Evolutionary conservation across 1,284 basidiomycete species (phyloP).

Genomic region (Vanrija humicola): DNA sequence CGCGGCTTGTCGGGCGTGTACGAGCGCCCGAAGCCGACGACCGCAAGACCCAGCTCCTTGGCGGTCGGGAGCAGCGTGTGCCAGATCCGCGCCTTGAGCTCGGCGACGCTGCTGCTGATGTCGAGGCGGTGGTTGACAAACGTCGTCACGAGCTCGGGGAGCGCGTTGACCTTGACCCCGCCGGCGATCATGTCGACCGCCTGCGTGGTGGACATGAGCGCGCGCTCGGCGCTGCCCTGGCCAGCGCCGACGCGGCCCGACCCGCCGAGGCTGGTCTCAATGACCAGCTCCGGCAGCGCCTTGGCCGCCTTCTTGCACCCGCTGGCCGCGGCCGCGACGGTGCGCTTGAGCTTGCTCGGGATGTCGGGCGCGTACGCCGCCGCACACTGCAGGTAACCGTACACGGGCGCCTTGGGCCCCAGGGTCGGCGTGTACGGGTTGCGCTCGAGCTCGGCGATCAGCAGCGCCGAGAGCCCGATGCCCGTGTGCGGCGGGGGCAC

Average conservation of each 20-base stretch:
- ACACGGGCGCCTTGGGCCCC: slow-evolving; percentile 13
- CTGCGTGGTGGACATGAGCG: slow-evolving; percentile 25
- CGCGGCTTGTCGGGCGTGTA: slow-evolving; percentile 2
- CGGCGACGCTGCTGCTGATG: slow-evolving; percentile 1
- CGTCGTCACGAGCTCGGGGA: slow-evolving; percentile 15
- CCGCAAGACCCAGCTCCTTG: slow-evolving; percentile 3
- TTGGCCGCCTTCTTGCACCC: slow-evolving; percentile 4
- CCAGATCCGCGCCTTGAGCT: slow-evolving; percentile 4
- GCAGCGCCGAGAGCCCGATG: slow-evolving; percentile 24
- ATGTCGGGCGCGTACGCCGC: slow-evolving; percentile 10
- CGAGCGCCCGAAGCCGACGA: slow-evolving; percentile 2
- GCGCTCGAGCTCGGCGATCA: slow-evolving; percentile 21
- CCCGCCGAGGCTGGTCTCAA: slow-evolving; percentile 18
- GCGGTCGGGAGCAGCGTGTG: slow-evolving; percentile 6
- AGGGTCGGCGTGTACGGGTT: slow-evolving; percentile 11
- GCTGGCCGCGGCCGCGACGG: slow-evolving; percentile 1
- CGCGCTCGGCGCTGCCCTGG: background rate
- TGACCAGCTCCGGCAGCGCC: slow-evolving; percentile 3
- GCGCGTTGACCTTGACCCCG: slow-evolving; percentile 30
- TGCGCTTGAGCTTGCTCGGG: slow-evolving; percentile 5
- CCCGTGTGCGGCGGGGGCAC: slow-evolving; percentile 35
- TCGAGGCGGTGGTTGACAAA: slow-evolving; percentile 27
- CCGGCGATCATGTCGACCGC: slow-evolving; percentile 26
- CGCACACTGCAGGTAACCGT: slow-evolving; percentile 13
- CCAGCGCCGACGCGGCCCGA: slow-evolving; percentile 10